Evolutionary conservation across 2,329 filamentous ascomycete species (phyloP).

Genomic region (Tolypocladium endophyticum): DNA sequence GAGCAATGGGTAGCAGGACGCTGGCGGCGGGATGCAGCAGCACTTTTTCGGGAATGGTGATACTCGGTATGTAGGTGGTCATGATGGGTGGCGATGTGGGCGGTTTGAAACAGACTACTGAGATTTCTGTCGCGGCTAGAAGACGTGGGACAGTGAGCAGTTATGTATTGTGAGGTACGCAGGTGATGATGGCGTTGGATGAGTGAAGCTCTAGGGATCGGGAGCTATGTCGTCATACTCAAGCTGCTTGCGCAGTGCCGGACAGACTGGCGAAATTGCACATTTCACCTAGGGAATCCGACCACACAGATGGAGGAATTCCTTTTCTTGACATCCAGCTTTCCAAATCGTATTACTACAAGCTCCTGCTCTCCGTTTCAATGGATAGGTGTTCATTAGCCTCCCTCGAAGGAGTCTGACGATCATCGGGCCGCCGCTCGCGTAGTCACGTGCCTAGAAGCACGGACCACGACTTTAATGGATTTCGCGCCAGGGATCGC

Average conservation of each 20-base stretch:
- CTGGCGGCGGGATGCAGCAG: slow-evolving; percentile 65
- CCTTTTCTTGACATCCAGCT: too few relatives aligned
- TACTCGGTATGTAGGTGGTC: slow-evolving; percentile 69
- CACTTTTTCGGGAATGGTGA: slow-evolving; percentile 62
- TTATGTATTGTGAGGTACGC: not conserved
- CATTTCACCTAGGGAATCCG: too few relatives aligned
- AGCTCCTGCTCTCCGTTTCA: not conserved
- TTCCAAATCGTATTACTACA: too few relatives aligned
- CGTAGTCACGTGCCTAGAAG: slow-evolving; percentile 3
- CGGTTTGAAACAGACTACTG: not conserved
- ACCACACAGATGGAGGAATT: not conserved
- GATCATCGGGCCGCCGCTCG: not conserved
- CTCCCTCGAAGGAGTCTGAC: not conserved
- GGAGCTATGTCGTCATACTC: not conserved
- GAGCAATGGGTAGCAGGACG: slow-evolving; percentile 62
- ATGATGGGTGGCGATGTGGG: slow-evolving; percentile 33
- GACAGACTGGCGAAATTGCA: not conserved
- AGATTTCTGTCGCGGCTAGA: not conserved
- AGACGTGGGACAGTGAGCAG: not conserved
- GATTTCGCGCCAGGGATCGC: slow-evolving; percentile 15
- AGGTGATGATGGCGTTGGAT: not conserved
- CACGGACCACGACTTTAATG: slow-evolving; percentile 20
- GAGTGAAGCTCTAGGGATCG: not conserved
- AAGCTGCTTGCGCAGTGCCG: not conserved
- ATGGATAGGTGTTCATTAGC: not conserved